These are phyloP conservation scores for Phytophthora multivora DNA, from an alignment of 352 stramenopile species.

Conservation along the genomic window DNA sequence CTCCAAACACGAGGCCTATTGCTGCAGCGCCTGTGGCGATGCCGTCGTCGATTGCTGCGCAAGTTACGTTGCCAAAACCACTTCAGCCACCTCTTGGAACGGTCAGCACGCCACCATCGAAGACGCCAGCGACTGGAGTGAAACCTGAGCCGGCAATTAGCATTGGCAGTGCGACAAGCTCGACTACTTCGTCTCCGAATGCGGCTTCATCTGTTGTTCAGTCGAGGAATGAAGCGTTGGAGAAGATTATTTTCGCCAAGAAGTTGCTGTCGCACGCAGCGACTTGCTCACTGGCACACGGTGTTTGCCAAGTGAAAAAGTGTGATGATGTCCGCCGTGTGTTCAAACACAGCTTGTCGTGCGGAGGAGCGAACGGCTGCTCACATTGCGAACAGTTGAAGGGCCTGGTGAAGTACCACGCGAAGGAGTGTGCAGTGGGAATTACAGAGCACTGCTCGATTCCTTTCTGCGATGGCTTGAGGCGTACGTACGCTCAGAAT, in stretches of 20 bases:
- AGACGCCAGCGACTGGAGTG: slow-evolving; percentile 14
- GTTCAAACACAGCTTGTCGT: slow-evolving; percentile 87
- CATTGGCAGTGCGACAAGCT: not conserved
- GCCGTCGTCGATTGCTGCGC: slow-evolving; percentile 31
- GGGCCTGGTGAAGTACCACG: slow-evolving; percentile 85
- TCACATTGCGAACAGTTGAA: slow-evolving; percentile 84
- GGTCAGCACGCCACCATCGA: slow-evolving; percentile 13
- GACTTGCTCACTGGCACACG: slow-evolving; percentile 59
- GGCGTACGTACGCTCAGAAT: slow-evolving; percentile 59
- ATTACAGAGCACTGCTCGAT: slow-evolving; percentile 79
- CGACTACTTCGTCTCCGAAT: slow-evolving; percentile 23
- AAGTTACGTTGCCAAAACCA: slow-evolving; percentile 5
- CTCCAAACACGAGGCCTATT: slow-evolving; percentile 37
- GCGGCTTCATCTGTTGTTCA: slow-evolving; percentile 24
- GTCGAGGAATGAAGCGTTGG: slow-evolving; percentile 63
- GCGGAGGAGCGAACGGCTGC: slow-evolving; percentile 66
- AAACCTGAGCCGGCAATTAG: slow-evolving; percentile 38
- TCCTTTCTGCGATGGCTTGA: slow-evolving; percentile 81
- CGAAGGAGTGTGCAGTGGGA: slow-evolving; percentile 71
- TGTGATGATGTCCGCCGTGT: slow-evolving; percentile 86
- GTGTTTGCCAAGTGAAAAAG: slow-evolving; percentile 83
- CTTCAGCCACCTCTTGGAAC: slow-evolving; percentile 19
- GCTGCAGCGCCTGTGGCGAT: slow-evolving; percentile 33
- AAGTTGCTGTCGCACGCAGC: slow-evolving; percentile 80
- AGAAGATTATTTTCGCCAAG: slow-evolving; percentile 88